Base-by-base conservation (phyloP, 2,329 filamentous ascomycete genomes). In the Penicillium nordicum region DNA sequence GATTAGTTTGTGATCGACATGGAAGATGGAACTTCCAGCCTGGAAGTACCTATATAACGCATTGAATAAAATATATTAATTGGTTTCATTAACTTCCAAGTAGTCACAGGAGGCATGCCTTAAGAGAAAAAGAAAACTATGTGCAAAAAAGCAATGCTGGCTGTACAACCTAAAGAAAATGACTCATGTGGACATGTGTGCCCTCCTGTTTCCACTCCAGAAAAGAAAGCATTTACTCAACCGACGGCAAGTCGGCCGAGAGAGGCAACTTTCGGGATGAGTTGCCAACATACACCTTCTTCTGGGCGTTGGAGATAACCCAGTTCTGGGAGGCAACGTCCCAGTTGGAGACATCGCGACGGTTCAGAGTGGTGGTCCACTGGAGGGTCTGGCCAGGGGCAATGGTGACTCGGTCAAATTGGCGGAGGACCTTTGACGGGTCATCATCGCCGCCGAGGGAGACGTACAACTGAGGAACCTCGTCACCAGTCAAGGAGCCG, bases 301-400 rank as follows among this genome's bases (percentile, higher is more conserved):
- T 86, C 50, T 79, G 73, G 63, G 83, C 79, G 23, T 76, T 66
- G 30, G 77, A 78, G 52, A 87, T 78, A 44, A 91, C 83, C 92
- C 93, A 97, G 78, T 97, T 87, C 80, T 97, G 92, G n/a, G 76
- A 72, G 1, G 69, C 80, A 0, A 83, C 78, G 64, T 96, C 90
- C 92, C 93, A 97, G 77, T 92, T 94, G 71, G 88, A 91, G 54
- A 97, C 64, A 69, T 97, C 93, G 55, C 91, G 85, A 38, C 92
- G 83, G 6, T 86, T 92, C 53, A 97, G 74, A 16, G 86, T 82
- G 0, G 84, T 86, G 0, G 73, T 79, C 78, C 94, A 95, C 2
- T 80, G 83, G 4, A 78, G 80, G 50, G 81, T 84, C 72, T 84
- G 72, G n/a, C 90, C 90, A 0, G 90, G 82, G 4, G 82, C 79